These are phyloP conservation scores for Camptophora hylomeconis DNA, from an alignment of 2,329 filamentous ascomycete species.

Conservation along the genomic window DNA sequence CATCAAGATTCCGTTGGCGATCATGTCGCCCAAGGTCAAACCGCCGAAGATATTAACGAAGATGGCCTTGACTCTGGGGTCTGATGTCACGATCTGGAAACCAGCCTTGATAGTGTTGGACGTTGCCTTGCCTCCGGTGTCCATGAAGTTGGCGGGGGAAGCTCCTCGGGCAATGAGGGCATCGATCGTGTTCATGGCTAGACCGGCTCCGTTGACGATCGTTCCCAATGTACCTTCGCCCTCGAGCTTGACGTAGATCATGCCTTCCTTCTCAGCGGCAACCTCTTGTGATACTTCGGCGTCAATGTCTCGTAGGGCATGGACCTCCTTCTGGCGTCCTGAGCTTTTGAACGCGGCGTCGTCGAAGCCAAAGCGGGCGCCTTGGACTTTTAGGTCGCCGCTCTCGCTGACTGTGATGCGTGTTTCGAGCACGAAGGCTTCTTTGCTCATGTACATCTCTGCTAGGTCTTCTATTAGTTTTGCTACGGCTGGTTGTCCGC, in stretches of 20 bases:
- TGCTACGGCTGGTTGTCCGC: constrained; percentile 32
- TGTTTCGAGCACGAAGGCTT: constrained; percentile 50
- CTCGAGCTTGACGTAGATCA: constrained; percentile 60
- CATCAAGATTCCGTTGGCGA: constrained; percentile 59
- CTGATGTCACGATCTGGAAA: constrained; percentile 60
- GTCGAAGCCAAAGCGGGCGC: constrained; percentile 52
- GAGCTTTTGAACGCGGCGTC: constrained; percentile 54
- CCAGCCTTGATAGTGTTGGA: constrained; percentile 64
- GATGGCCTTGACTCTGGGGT: constrained; percentile 57
- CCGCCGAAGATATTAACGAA: constrained; percentile 63
- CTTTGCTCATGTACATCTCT: constrained; percentile 48
- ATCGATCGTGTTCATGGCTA: constrained; percentile 86
- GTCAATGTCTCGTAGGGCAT: constrained; percentile 40
- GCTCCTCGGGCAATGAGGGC: constrained; percentile 57
- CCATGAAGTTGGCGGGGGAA: constrained; percentile 67
- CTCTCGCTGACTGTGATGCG: constrained; percentile 29
- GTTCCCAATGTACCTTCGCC: constrained; percentile 57
- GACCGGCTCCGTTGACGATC: constrained; percentile 68
- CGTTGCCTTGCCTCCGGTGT: constrained; percentile 82
- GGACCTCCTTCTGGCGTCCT: constrained; percentile 48
- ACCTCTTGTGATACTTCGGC: constrained; percentile 44
- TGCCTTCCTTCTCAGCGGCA: constrained; percentile 55
- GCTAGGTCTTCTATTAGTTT: constrained; percentile 42
- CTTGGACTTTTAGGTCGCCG: constrained; percentile 37
- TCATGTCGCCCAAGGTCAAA: constrained; percentile 66